phyloP scores from a whole-genome alignment of 2,329 filamentous ascomycete species.

The Epicoccum nigrum region DNA sequence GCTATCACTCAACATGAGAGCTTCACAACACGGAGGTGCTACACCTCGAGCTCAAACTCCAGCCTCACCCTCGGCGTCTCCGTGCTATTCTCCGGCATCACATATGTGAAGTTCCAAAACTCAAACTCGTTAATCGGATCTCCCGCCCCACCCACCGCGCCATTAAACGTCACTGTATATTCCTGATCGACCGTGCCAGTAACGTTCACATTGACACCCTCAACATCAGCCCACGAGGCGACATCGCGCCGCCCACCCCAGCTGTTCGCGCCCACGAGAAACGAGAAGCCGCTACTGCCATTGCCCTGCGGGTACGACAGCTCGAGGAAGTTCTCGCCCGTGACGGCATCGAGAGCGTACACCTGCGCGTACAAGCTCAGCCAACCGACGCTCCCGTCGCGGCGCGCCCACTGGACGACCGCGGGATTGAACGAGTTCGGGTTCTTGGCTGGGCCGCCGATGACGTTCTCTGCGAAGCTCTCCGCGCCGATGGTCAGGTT shows the following conservation, averaged over 20 bases:
- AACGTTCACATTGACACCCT: constrained; percentile 55
- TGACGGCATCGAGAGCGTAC: constrained; percentile 28
- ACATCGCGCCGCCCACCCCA: constrained; percentile 53
- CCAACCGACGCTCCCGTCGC: constrained; percentile 39
- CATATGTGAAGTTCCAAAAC: constrained; percentile 53
- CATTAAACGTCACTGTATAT: constrained; percentile 54
- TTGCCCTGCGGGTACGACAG: constrained; percentile 63
- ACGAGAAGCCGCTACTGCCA: constrained; percentile 56
- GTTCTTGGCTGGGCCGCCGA: constrained; percentile 62
- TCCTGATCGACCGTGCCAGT: constrained; percentile 53
- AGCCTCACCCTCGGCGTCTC: constrained; percentile 35
- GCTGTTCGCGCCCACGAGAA: constrained; percentile 57
- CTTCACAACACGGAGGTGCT: neutral
- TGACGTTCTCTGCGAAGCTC: constrained; percentile 61
- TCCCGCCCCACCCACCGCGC: constrained; percentile 48
- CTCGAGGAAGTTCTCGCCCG: constrained; percentile 47
- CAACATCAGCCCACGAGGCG: constrained; percentile 55
- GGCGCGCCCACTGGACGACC: constrained; percentile 62
- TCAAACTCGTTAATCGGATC: constrained; percentile 49
- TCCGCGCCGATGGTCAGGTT: constrained; percentile 66
- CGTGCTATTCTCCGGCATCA: constrained; percentile 36
- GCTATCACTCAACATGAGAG: too few species aligned
- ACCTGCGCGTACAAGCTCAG: constrained; percentile 39
- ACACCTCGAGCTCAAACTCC: constrained; percentile 25
- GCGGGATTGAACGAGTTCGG: constrained; percentile 63